Evolutionary conservation across 1,139 yeast genomes (phyloP).

Genomic region (Diutina sp.): DNA sequence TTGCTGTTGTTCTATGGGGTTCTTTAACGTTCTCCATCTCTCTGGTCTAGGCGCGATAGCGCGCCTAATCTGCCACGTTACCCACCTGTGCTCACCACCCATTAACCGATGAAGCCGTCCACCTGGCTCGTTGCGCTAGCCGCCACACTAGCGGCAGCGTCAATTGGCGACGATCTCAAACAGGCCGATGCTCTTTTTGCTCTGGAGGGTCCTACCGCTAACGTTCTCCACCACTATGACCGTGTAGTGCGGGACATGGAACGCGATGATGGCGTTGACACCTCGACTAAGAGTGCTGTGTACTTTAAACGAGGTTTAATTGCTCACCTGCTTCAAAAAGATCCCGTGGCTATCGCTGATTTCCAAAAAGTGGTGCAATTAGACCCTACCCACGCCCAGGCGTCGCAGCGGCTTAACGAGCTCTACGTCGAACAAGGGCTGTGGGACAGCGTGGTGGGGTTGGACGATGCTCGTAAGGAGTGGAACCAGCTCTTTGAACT

Average conservation of each 20-base stretch:
- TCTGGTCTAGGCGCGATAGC: not conserved
- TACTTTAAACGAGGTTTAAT: not conserved
- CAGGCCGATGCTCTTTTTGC: not conserved
- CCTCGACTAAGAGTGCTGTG: not conserved
- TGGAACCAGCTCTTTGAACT: not conserved
- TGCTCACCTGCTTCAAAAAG: conserved; percentile 15
- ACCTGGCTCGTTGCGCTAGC: not conserved
- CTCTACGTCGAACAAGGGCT: conserved; percentile 35
- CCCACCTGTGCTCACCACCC: not conserved
- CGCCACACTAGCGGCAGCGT: not conserved
- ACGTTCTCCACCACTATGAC: not conserved
- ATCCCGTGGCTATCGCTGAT: conserved; percentile 32
- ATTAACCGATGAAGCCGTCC: not conserved
- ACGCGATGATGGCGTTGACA: not conserved
- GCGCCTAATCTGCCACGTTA: not conserved
- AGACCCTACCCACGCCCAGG: conserved; percentile 27
- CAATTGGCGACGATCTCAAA: not conserved
- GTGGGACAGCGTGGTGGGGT: conserved; percentile 11
- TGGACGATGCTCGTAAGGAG: conserved; percentile 6
- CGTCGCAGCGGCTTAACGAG: conserved; percentile 29
- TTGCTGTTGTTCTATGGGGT: not conserved
- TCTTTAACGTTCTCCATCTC: not conserved
- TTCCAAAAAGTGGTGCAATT: conserved; percentile 28
- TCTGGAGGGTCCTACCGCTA: not conserved
- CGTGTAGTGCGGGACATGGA: conserved; percentile 2